Base-by-base conservation (phyloP, 1,284 basidiomycete species). In the Ceratobasidium theobromae region DNA sequence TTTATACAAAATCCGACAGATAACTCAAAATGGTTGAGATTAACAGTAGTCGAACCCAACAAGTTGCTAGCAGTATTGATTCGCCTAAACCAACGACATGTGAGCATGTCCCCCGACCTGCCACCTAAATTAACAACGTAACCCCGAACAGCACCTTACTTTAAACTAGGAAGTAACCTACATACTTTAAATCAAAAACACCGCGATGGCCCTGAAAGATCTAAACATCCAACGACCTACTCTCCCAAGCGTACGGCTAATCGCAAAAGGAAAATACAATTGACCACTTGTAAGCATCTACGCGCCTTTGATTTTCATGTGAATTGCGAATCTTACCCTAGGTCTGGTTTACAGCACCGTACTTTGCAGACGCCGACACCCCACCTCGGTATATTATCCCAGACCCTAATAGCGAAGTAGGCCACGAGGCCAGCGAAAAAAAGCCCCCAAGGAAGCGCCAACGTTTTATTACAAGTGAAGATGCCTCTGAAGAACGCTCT, bases 81-180 rank as follows among this genome's bases (percentile, higher is more conserved):
- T 38, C 35, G n/a, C n/a, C n/a, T n/a, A n/a, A 38, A 38, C 35
- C 35, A 38, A 38, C 35, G 35, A 38, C 35, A 8, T 38, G 35
- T 38, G 16, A 38, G 35, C 16, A 38, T 38, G 35, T 16, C 16
- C 35, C 35, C 8, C 35, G 35, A 8, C 16, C 35, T 6, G 16
- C 8, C 8, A 38, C 6, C 16, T 6, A 38, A 54, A 18, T 1
- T 54, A 35, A 21, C 4, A 3, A 41, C 30, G 35, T 18, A 60
- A 32, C 27, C 18, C 28, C 4, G n/a, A 25, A 5, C 28, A 60
- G 57, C 57, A 6, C 57, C 57, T 9, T 60, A 60, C n/a, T 60
- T 60, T 51, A 21, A 27, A 5, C 46, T 33, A 25, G 11, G 18
- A 21, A 14, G n/a, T 14, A 48, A 23, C 30, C 46, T n/a, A n/a